Conservation (phyloP, 352 stramenopile species). For the Globisporangium acanthophoron region DNA sequence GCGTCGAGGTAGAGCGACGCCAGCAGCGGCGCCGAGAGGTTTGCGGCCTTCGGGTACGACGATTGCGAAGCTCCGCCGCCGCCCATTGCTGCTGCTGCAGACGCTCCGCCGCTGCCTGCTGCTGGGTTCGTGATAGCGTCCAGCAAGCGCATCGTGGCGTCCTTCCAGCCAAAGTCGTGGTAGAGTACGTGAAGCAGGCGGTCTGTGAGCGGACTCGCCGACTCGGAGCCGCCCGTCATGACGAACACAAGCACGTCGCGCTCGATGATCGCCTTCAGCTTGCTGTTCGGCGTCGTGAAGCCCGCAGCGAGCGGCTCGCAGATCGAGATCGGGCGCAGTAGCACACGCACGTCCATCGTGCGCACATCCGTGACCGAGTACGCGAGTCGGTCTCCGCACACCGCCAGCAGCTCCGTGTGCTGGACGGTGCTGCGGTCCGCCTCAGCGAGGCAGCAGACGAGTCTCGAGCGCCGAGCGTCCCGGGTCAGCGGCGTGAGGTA, state of each 20-base stretch:
- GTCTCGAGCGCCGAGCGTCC: slow-evolving; percentile 6
- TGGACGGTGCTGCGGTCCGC: not conserved
- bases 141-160: slow-evolving; percentile 42
- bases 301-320: slow-evolving; percentile 51
- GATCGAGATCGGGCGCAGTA: slow-evolving; percentile 37
- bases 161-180: slow-evolving; percentile 52
- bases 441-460: slow-evolving; percentile 29
- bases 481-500: slow-evolving; percentile 38
- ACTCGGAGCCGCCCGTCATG: slow-evolving; percentile 29
- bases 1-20: slow-evolving; percentile 46
- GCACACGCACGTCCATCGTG: slow-evolving; percentile 30
- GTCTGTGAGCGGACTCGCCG: slow-evolving; percentile 43
- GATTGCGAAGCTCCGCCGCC: slow-evolving; percentile 7
- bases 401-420: slow-evolving; percentile 29
- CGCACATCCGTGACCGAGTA: slow-evolving; percentile 35
- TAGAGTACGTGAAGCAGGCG: slow-evolving; percentile 35
- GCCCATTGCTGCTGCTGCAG: slow-evolving; percentile 1
- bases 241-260: slow-evolving; percentile 55
- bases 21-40: slow-evolving; percentile 33
- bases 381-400: slow-evolving; percentile 50
- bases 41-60: slow-evolving; percentile 35
- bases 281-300: slow-evolving; percentile 23
- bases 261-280: slow-evolving; percentile 53
- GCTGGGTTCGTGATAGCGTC: slow-evolving; percentile 26
- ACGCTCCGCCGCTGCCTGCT: slow-evolving; percentile 7